Conservation (phyloP, 371 early-diverging fungal genomes). For the Mortierella sp. region DNA sequence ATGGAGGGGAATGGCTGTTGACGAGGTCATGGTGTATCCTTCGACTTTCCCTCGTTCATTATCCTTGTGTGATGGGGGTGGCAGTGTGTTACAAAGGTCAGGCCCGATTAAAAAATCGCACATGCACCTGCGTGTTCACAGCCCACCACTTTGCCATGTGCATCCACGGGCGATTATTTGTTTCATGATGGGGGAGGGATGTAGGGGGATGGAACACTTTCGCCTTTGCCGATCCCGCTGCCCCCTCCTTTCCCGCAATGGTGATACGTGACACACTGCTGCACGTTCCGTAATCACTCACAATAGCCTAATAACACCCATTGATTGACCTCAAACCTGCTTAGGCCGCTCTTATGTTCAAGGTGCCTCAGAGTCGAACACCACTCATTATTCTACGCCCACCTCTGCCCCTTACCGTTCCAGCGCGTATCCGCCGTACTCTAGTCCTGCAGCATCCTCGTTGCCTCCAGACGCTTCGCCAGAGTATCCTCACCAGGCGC, state of each 20-base stretch:
- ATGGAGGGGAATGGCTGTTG: not conserved
- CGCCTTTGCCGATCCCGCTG: not conserved
- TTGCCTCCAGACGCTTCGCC: not conserved
- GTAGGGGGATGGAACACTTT: not conserved
- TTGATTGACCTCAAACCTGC: not conserved
- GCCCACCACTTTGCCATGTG: conserved; percentile 1
- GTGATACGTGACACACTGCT: not conserved
- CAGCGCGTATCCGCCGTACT: conserved; percentile 3
- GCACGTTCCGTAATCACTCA: not conserved
- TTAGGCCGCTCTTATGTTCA: conserved; percentile 17
- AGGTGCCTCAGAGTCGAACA: conserved; percentile 4
- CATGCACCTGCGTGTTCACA: not conserved
- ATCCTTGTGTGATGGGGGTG: not conserved
- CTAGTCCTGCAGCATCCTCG: conserved; percentile 1
- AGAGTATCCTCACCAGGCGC: conserved; percentile 19
- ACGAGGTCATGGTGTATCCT: not conserved
- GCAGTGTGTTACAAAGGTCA: conserved; percentile 11
- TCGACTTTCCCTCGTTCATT: not conserved
- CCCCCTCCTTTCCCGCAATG: not conserved
- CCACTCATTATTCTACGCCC: not conserved
- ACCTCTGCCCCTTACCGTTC: not conserved
- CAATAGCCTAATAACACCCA: not conserved
- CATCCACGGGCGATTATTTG: too few species aligned
- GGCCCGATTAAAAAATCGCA: not conserved
- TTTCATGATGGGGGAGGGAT: too few species aligned